Conservation (phyloP, 371 early-diverging fungal species). For the Apophysomyces ossiformis region DNA sequence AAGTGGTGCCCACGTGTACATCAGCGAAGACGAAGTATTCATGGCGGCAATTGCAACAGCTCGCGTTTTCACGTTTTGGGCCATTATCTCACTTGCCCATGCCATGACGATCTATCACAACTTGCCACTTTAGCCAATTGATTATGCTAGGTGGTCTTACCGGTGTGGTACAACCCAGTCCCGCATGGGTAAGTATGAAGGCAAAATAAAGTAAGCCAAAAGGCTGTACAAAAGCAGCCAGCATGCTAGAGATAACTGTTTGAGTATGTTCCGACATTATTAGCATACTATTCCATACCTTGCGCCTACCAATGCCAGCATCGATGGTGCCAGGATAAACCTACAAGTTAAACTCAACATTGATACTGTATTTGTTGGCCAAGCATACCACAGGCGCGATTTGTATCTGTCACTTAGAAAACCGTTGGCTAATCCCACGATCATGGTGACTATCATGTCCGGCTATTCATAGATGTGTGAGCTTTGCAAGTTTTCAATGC, state of each 20-base stretch:
- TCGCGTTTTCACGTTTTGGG: constrained; percentile 34
- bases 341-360: constrained; percentile 7
- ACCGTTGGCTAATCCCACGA: constrained; percentile 42
- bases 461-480: constrained; percentile 29
- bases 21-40: constrained; percentile 48
- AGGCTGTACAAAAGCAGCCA: constrained; percentile 50
- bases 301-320: constrained; percentile 41
- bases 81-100: constrained; percentile 55
- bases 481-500: not conserved
- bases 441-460: constrained; percentile 46
- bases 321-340: constrained; percentile 41
- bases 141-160: constrained; percentile 23
- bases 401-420: constrained; percentile 43
- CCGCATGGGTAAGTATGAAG: constrained; percentile 45
- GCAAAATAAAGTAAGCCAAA: constrained; percentile 42
- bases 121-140: not conserved
- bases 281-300: constrained; percentile 9
- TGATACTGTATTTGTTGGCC: not conserved
- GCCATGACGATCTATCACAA: constrained; percentile 48
- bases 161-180: constrained; percentile 39
- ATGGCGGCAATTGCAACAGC: constrained; percentile 53
- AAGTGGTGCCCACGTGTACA: constrained; percentile 44
- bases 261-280: not conserved
- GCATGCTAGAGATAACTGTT: constrained; percentile 20
- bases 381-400: constrained; percentile 39